Evolutionary conservation across 371 early-diverging fungal genomes (phyloP), one percentile per base, ranked within the genome.

Genomic region (Hamiltosporidium magnivora): DNA sequence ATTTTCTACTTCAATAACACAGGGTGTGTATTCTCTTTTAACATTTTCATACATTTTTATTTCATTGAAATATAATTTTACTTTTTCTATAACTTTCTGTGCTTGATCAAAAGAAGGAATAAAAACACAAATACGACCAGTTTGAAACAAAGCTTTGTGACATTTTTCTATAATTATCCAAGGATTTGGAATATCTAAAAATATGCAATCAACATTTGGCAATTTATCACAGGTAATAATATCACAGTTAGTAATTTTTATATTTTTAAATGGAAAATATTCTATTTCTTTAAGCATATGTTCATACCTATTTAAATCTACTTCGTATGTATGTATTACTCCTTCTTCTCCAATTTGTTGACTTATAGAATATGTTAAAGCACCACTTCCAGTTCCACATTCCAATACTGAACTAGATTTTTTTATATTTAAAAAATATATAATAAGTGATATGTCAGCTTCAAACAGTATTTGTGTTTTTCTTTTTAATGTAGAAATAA

Each of bases 51-150:
- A 53, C 52, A 64, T 49, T 54, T 37, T 53, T 14, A 64, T 54
- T 41, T 55, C 37, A 11, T 14, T n/a, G 53, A 64, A 64, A 54
- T 25, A 25, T 9, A 42, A 6, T 6, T 64, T 55, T 11, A 54
- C 6, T 42, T 1, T 42, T 36, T 66, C 6, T 39, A 67, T 2
- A 6, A 64, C 58, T 46, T 65, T 43, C 43, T 63, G 63, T 3
- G 70, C 66, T 56, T 74, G 75, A 44, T 74, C 68, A 52, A 70
- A 63, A 62, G 67, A 67, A 42, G 75, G 75, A 4, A 74, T 54
- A 64, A 74, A 74, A 2, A 59, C 52, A n/a, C 25, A 41, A 37
- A 74, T 38, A 41, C 44, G 49, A 3, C 75, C 71, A 25, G 11
- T n/a, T 40, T 59, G 3, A 4, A 44, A n/a, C 3, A 74, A 14